Conservation (phyloP, 2,329 filamentous ascomycete genomes). For the Leptographium galeiforme region DNA sequence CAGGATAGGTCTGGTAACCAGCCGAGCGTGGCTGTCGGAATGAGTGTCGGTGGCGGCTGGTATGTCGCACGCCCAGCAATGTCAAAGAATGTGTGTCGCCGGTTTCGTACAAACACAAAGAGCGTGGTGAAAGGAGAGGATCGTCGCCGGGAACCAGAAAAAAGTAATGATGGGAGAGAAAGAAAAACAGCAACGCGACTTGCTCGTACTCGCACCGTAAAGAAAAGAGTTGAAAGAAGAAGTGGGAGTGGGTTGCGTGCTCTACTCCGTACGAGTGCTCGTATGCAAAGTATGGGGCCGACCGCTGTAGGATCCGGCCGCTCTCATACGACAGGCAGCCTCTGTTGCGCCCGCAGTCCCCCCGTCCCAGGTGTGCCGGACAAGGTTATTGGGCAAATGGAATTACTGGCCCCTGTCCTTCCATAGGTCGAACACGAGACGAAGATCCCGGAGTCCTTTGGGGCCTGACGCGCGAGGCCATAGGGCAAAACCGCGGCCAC, state of each 20-base stretch:
- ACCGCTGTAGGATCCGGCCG: not conserved
- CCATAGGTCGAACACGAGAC: no score
- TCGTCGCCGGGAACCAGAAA: not conserved
- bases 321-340: no score
- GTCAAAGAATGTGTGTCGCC: not conserved
- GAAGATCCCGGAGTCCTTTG: no score
- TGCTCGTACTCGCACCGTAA: not conserved
- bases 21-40: not conserved
- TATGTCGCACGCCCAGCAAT: not conserved
- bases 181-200: not conserved
- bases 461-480: no score
- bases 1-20: no score
- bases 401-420: no score
- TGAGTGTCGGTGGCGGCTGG: not conserved
- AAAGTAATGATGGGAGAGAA: constrained; percentile 2
- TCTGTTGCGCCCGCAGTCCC: no score
- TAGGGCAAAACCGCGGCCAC: no score
- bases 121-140: not conserved
- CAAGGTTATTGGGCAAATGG: no score
- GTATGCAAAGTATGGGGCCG: not conserved
- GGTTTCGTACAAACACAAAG: not conserved
- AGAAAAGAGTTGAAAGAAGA: constrained; percentile 3
- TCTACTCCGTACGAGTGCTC: no score
- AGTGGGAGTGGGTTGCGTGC: not conserved
- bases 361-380: no score